Base-by-base conservation (phyloP, 495 filamentous ascomycete genomes). In the Cryomyces minteri region DNA sequence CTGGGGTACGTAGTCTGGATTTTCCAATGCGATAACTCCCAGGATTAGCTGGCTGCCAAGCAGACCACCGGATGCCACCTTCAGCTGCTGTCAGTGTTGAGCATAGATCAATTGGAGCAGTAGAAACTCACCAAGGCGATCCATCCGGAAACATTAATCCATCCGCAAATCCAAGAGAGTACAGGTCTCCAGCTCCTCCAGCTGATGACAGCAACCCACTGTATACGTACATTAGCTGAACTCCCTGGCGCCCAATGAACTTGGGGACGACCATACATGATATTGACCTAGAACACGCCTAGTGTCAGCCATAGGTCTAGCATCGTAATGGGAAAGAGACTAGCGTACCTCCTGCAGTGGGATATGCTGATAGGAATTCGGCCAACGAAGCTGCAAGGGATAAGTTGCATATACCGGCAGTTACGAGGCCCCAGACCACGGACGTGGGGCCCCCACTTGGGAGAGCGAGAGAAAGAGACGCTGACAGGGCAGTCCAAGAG, bases 91-190 rank as follows among this genome's bases (percentile, higher is more conserved):
- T 33, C 11, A 10, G 28, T 3, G 14, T 1, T 33, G 30, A 5
- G 31, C 8, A 3, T 18, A 11, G 4, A 25, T 33, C 42, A 4
- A 9, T 7, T 6, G 18, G 6, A n/a, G 18, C 6, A 6, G 29
- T 18, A 33, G 18, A n/a, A 11, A 5, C 0, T 39, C 4, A 12
- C n/a, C 18, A 38, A 28, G 25, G 51, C 55, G 52, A 84, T 79
- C 80, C 80, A 84, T 12, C 78, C 81, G 31, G 74, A 72, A 31
- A 78, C 73, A 56, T 81, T 84, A 47, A 84, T 74, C 80, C 80
- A 86, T 7, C 81, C 81, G 0, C 77, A 82, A 31, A 77, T 72
- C 72, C 76, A 86, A 8, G 71, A 76, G 5, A 84, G 61, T 18
- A 76, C 58, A 1, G 74, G 73, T 40, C 74, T 72, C 70, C 70